Evolutionary conservation across 225 moss, liverwort and hornwort genomes (phyloP), one percentile per base, ranked within the genome.

Genomic region (Physcomitrium patens): DNA sequence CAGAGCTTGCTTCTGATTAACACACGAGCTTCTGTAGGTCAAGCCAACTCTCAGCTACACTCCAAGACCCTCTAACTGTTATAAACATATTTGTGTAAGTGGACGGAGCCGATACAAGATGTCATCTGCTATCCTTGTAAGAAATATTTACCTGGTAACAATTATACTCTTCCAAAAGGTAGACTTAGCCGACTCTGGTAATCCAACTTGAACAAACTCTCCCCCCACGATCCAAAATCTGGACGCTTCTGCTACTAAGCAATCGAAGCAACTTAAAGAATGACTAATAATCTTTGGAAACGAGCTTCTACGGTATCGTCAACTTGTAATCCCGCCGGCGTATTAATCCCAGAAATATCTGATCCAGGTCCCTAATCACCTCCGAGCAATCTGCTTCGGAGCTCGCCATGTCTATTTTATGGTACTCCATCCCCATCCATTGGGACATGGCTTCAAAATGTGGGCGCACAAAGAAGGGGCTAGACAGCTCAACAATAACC

Each of bases 361-460:
- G 53, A 74, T 92, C 89, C 68, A 96, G 86, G 72, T 71, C 74
- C 12, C 44, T 51, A 2, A 71, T 85, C 22, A 99, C 95, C 49
- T 90, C 78, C 19, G 27, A 50, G 63, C 82, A 82, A 73, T 95
- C 82, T 8, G 82, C 99, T 28, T 55, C 64, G 67, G 86, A 80
- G 76, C 87, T 86, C 5, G 78, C 71, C 95, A 95, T 91, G 9
- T 91, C 79, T 31, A 95, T 85, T 65, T 91, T 82, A 42, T 87
- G 85, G 56, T 99, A 95, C 72, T 94, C 87, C 15, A 84, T 85
- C 69, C 97, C 97, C 88, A 89, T 93, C 97, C 97, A 99, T 45
- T 86, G 84, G 1, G 95, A 90, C 90, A 99, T 77, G 3, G 88
- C 81, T 64, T 85, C 76, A 60, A 93, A 99, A 72, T 99, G 97